phyloP scores from a whole-genome alignment of 257 asterid genomes.

The Nicotiana otophora region DNA sequence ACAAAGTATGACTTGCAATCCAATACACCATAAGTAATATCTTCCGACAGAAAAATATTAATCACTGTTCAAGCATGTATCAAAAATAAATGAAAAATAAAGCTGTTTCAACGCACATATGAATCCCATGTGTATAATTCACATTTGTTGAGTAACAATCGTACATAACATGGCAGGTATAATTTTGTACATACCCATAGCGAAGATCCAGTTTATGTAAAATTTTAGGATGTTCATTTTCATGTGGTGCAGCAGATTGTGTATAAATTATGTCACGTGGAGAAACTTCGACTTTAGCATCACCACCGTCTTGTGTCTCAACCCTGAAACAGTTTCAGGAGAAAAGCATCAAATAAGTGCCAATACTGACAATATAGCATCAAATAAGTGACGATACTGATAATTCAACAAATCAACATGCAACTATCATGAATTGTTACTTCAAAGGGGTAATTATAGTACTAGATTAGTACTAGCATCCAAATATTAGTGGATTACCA shows the following conservation, averaged over 20 bases:
- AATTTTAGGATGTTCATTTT: slow-evolving; percentile 59
- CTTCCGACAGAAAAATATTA: background rate
- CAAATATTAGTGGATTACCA: background rate
- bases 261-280: slow-evolving; percentile 94
- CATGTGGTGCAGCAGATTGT: slow-evolving; percentile 73
- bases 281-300: slow-evolving; percentile 89
- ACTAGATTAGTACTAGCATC: background rate
- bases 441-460: background rate
- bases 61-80: background rate
- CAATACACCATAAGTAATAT: background rate
- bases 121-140: background rate
- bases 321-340: slow-evolving; percentile 44
- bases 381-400: background rate
- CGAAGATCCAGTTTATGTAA: slow-evolving; percentile 91
- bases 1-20: background rate
- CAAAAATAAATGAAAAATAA: background rate
- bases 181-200: slow-evolving; percentile 53
- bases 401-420: background rate
- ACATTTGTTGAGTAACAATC: background rate
- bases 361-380: background rate
- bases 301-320: slow-evolving; percentile 99
- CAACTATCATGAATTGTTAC: background rate
- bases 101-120: background rate
- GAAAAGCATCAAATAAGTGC: background rate
- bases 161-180: background rate